Conservation (phyloP, 345 rosid genomes). For the Iberis pinnata region DNA sequence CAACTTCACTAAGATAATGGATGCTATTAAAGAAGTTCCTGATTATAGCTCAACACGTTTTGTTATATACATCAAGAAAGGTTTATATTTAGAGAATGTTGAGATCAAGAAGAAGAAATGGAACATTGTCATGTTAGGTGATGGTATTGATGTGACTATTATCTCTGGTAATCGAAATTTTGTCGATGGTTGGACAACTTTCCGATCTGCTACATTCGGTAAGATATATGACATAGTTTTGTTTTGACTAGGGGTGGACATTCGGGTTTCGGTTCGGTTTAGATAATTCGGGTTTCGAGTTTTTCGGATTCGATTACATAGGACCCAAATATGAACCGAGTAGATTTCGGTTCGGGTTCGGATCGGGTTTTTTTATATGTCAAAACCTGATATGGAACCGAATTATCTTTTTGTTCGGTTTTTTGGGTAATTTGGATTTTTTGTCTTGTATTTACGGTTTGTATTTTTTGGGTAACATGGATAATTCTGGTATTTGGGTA, state of each 20-base stretch:
- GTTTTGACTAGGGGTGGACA: neutral
- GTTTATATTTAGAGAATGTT: conserved; percentile 64
- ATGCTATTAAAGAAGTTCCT: conserved; percentile 59
- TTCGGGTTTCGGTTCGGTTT: no score
- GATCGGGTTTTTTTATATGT: no score
- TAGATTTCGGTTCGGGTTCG: no score
- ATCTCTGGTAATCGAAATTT: conserved; percentile 61
- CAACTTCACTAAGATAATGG: conserved; percentile 52
- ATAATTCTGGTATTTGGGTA: no score
- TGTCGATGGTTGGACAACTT: conserved; percentile 84
- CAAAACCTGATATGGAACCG: no score
- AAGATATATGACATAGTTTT: neutral
- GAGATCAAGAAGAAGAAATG: conserved; percentile 82
- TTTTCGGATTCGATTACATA: no score
- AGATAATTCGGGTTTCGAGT: no score
- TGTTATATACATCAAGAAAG: conserved; percentile 55
- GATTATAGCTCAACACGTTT: conserved; percentile 49
- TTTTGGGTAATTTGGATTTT: no score
- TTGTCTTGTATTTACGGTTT: no score
- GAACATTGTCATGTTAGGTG: conserved; percentile 78
- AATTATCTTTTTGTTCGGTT: no score
- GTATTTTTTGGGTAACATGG: no score
- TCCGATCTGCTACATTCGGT: conserved; percentile 90
- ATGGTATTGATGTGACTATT: conserved; percentile 56
- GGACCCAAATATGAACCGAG: no score